Evolutionary conservation across 805 yeast species (phyloP).

Genomic region (Wickerhamiella alocasiicola): DNA sequence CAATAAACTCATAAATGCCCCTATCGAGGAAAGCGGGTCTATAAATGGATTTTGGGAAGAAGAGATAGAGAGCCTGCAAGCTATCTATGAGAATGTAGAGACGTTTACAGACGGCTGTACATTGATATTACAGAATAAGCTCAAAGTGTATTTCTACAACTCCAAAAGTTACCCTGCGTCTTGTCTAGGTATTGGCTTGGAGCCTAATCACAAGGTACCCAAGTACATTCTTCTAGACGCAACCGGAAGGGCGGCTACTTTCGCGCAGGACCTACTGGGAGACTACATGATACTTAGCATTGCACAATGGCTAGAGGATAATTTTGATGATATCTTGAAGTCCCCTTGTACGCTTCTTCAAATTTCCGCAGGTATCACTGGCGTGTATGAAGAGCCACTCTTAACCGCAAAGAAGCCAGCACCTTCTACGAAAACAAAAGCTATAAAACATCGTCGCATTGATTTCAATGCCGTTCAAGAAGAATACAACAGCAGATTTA

Average conservation of each 20-base stretch:
- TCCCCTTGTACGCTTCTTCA: constrained; percentile 62
- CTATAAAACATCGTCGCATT: constrained; percentile 11
- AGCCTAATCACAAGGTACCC: constrained; percentile 25
- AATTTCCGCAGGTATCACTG: constrained; percentile 24
- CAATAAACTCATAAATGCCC: constrained; percentile 18
- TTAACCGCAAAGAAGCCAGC: too few species aligned
- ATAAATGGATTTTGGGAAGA: constrained; percentile 53
- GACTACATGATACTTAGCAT: constrained; percentile 55
- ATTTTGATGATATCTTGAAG: constrained; percentile 43
- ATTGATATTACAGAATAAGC: constrained; percentile 10
- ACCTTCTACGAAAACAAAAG: constrained; percentile 1
- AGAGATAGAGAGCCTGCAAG: constrained; percentile 55
- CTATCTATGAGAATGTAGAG: constrained; percentile 39
- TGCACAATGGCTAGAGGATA: constrained; percentile 67
- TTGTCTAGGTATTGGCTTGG: constrained; percentile 57
- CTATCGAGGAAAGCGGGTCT: constrained; percentile 7
- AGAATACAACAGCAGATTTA: constrained; percentile 29
- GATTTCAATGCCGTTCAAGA: constrained; percentile 29
- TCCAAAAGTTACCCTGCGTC: constrained; percentile 48
- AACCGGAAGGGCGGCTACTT: constrained; percentile 23
- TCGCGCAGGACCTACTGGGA: constrained; percentile 39
- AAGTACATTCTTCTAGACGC: constrained; percentile 28
- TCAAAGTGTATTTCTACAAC: constrained; percentile 30
- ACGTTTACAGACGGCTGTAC: constrained; percentile 9
- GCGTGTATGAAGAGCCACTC: constrained; percentile 19